Conservation (phyloP, 2,329 filamentous ascomycete species). For the Berkeleyomyces basicola region DNA sequence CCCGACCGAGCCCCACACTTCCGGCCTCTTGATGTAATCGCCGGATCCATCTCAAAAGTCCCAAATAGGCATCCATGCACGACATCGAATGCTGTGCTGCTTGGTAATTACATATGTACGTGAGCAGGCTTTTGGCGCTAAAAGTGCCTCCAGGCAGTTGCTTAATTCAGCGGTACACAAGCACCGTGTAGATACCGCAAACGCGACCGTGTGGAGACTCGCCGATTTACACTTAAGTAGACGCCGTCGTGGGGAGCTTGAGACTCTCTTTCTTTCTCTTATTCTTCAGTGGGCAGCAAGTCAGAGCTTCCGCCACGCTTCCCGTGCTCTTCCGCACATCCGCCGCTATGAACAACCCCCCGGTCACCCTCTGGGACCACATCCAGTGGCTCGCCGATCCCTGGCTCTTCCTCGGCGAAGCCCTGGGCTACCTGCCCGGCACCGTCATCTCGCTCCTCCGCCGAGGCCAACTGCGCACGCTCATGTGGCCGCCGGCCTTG, state of each 20-base stretch:
- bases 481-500: conserved; percentile 28
- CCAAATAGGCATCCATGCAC: neutral
- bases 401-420: conserved; percentile 35
- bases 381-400: conserved; percentile 27
- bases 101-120: no score
- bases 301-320: neutral
- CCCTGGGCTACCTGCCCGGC: conserved; percentile 32
- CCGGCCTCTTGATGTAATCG: neutral
- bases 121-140: no score
- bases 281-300: neutral
- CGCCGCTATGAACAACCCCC: conserved; percentile 5
- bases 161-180: neutral
- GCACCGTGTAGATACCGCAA: neutral
- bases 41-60: neutral
- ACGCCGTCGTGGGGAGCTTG: no score
- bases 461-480: conserved; percentile 20
- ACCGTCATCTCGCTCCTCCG: conserved; percentile 31
- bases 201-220: neutral
- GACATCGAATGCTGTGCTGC: neutral
- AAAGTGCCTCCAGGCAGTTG: neutral
- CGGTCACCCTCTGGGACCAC: conserved; percentile 3
- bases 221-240: neutral
- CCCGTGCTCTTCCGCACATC: neutral
- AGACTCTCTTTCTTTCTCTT: neutral
- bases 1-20: neutral